Conservation (phyloP, 129 eudicot genomes). For the Mikania micrantha region DNA sequence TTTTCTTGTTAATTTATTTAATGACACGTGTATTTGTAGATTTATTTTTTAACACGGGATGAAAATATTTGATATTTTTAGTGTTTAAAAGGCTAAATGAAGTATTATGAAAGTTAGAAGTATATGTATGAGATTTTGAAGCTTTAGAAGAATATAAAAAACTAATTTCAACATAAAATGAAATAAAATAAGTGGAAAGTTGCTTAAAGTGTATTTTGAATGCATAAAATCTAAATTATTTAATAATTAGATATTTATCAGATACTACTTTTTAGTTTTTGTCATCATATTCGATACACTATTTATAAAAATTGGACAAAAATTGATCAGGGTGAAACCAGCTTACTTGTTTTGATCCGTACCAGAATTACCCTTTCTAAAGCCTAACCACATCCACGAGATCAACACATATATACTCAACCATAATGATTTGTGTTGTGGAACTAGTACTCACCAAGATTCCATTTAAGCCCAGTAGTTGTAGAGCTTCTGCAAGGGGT, state of each 20-base stretch:
- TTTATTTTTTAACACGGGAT: no score
- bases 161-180: no score
- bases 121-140: no score
- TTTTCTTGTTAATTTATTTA: no score
- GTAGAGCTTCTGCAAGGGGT: conserved; percentile 53
- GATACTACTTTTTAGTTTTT: no score
- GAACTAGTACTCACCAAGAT: conserved; percentile 56
- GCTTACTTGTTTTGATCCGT: background rate
- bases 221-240: background rate
- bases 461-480: conserved; percentile 86
- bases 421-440: background rate
- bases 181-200: no score
- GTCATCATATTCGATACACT: no score
- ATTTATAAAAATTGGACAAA: background rate
- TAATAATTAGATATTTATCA: no score
- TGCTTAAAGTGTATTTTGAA: background rate
- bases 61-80: no score
- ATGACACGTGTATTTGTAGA: no score
- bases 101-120: background rate
- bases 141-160: no score
- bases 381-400: background rate
- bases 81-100: background rate
- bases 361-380: background rate
- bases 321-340: background rate
- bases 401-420: background rate